Evolutionary conservation across 371 early-diverging fungal genomes (phyloP), one percentile per base, ranked within the genome.

Genomic region (Thermomucor indicae-seudaticae): DNA sequence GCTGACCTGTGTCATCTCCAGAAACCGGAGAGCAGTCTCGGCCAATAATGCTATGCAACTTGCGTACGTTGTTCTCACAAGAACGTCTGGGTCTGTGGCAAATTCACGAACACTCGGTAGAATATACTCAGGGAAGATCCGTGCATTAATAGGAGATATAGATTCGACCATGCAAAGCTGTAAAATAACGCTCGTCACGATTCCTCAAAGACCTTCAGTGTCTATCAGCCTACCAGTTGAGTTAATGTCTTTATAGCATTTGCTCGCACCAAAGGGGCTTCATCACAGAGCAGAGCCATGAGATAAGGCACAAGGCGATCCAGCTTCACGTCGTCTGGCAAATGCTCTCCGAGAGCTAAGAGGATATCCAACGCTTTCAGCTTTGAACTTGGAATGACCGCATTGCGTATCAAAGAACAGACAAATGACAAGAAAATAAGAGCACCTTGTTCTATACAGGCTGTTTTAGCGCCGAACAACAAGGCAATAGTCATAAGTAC

Each of bases 71-170:
- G 83, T 80, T 28, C 95, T 72, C 1, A 93, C 93, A n/a, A 89
- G 61, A 0, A 81, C 83, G 48, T 91, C 88, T 0, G 76, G 61
- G 56, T 95, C 94, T 0, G 65, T 63, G 1, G 86, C 64, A 49
- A 93, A 83, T 29, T 74, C 70, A 25, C 80, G 75, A 23, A 95
- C 59, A 16, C 78, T 77, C 3, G 93, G 93, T 22, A 93, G 61
- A 27, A 97, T 80, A 55, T 93, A 94, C 55, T 94, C 95, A 14
- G 89, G 89, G 49, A 95, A 95, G 4, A 97, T 85, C 12, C 83
- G 80, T 14, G 85, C 86, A 58, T 95, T 93, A 43, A 86, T 85
- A 1, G 90, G 83, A 8, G 89, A 82, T 14, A 95, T 78, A 0
- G 81, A 79, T 44, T 88, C 83, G 6, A 94, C 85, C 52, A 79